Evolutionary conservation across 83 land plant species (phyloP), one percentile per base, ranked within the genome.

Genomic region (Diphasiastrum complanatum): DNA sequence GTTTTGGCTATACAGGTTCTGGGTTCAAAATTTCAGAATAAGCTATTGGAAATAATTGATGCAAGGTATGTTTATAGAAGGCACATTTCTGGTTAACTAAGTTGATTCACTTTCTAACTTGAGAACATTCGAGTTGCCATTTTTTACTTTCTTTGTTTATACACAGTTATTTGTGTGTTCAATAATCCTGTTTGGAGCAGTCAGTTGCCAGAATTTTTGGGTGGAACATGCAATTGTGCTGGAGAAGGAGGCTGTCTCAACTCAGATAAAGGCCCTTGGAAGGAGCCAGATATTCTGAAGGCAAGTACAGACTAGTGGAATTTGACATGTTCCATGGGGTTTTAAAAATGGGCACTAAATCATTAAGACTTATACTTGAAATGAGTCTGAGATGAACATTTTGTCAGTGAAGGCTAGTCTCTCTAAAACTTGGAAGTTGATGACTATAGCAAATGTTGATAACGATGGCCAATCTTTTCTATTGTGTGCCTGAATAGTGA

Each of bases 201-300:
- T 57, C 79, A 95, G 54, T 68, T 95, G 62, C 99, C 97, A 27
- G 93, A 95, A 20, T 95, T 95, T 62, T 70, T 95, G 46, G 99
- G 99, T 61, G 99, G 99, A 12, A 72, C 78, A 5, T 95, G 99
- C 66, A 84, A 75, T 5, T 95, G 99, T 60, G 18, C 81, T 63
- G 64, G 26, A 24, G 83, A 77, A 26, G 99, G 97, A 46, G 97
- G 99, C 0, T 95, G 99, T 63, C 74, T 95, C 33, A 72, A 76
- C 26, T 89, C 97, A 33, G 86, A 89, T 58, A 84, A 83, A 75
- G 99, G 99, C 27, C 99, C 99, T 23, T 95, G 99, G 99, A 84
- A 79, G 64, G 87, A 95, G 68, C 85, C 81, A 34, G 85, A 74
- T 4, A 90, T 95, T 50, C 78, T 86, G 85, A 95, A 95, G 90